Percentiles rank a stretch among this genome's conserved stretches.
phyloP scores from a whole-genome alignment of 2,329 filamentous ascomycete species.

The Lachnellula subtilissima region DNA sequence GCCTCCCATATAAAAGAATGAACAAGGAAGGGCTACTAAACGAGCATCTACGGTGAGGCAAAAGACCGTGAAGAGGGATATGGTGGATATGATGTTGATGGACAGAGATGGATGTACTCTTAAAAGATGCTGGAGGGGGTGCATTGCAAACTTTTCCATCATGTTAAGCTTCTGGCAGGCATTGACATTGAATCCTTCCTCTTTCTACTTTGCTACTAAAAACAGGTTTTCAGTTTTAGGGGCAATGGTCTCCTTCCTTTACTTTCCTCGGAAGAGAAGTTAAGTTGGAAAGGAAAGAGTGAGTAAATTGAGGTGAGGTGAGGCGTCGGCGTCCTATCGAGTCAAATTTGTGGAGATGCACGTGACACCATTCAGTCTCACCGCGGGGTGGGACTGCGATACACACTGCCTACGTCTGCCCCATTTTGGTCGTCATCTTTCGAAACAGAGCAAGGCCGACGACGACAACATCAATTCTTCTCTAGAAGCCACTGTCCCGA shows the following conservation, averaged over 20 bases:
- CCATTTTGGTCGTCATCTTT: slow-evolving; percentile 11
- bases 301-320: neutral
- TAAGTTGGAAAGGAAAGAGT: neutral
- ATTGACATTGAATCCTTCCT: neutral
- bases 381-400: slow-evolving; percentile 9
- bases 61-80: neutral
- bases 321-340: neutral
- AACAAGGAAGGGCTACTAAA: neutral
- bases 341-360: neutral
- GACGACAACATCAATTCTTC: slow-evolving; percentile 10
- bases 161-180: neutral
- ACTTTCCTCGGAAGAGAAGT: too few species aligned
- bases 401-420: slow-evolving; percentile 11
- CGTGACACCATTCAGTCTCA: neutral
- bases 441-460: neutral
- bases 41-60: neutral
- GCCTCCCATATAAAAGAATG: neutral
- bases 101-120: neutral
- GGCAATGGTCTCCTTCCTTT: too few species aligned
- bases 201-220: neutral
- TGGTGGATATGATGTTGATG: neutral
- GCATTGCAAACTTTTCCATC: neutral
- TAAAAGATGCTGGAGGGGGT: neutral
- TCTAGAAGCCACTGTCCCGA: slow-evolving; percentile 1
- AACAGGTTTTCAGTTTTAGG: neutral